phyloP scores from a whole-genome alignment of 2,329 filamentous ascomycete species.

The Myotisia sp. region DNA sequence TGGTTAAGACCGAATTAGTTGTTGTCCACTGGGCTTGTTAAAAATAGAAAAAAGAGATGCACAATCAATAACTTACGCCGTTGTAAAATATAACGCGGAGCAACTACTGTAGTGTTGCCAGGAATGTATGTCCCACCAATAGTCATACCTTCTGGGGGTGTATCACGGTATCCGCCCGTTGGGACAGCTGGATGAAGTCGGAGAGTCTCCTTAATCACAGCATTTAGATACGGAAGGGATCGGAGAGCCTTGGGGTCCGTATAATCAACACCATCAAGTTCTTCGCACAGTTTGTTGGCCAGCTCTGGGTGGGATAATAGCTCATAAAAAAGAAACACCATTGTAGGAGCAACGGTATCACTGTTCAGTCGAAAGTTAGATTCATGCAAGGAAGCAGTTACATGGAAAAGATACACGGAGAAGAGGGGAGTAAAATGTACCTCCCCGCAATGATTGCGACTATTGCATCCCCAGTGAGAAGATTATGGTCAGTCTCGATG shows the following conservation, averaged over 20 bases:
- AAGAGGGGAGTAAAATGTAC: conserved; percentile 3
- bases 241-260: background rate
- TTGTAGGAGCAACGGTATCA: conserved; percentile 15
- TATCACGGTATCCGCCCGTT: conserved; percentile 22
- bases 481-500: conserved; percentile 13
- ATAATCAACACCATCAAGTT: conserved; percentile 15
- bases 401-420: background rate
- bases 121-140: conserved; percentile 12
- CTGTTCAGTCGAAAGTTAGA: too few relatives aligned
- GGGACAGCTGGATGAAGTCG: conserved; percentile 31
- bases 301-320: conserved; percentile 19
- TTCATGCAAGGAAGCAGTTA: background rate
- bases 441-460: conserved; percentile 20
- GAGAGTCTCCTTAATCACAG: conserved; percentile 31
- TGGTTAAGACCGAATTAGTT: too few relatives aligned
- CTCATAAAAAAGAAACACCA: conserved; percentile 31
- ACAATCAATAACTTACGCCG: conserved; percentile 14
- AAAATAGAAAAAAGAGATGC: background rate
- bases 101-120: conserved; percentile 14
- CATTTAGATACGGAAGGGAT: conserved; percentile 20
- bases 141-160: conserved; percentile 20
- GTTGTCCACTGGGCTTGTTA: too few relatives aligned
- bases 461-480: conserved; percentile 17
- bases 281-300: conserved; percentile 20
- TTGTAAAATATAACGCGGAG: conserved; percentile 15